phyloP scores from a whole-genome alignment of 164 flowering plant species.

The Vitis rupestris region DNA sequence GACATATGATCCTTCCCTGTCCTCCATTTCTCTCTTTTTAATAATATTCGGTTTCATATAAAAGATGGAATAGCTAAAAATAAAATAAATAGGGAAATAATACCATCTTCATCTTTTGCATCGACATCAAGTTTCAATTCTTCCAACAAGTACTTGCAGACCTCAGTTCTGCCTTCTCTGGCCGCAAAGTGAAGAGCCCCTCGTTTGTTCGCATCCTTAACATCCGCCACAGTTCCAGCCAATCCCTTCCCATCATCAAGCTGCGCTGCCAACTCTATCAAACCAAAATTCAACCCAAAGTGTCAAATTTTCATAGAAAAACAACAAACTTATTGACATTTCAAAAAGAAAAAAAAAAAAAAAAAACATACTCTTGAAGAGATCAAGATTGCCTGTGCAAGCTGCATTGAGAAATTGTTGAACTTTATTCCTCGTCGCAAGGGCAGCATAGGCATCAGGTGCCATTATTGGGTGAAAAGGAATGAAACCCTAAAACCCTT shows the following conservation, averaged over 20 bases:
- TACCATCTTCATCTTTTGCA: conserved; percentile 85
- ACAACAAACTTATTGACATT: not conserved
- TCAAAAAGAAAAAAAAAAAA: not conserved
- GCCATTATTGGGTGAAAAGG: conserved; percentile 19
- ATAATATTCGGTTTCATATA: not conserved
- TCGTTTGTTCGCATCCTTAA: conserved; percentile 91
- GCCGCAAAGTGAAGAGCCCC: conserved; percentile 98
- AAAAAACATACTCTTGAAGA: conserved; percentile 62
- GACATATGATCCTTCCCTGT: no score
- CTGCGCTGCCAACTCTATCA: conserved; percentile 53
- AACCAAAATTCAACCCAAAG: conserved; percentile 7
- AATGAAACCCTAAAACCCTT: no score
- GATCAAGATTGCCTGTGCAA: conserved; percentile 68
- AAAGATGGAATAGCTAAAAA: not conserved
- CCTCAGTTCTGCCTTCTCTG: conserved; percentile 83
- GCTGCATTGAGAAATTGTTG: conserved; percentile 84
- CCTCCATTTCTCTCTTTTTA: no score
- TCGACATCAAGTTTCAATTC: conserved; percentile 76
- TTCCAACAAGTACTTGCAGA: conserved; percentile 85
- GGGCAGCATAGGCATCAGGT: conserved; percentile 60
- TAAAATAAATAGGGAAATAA: not conserved
- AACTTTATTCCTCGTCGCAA: conserved; percentile 75
- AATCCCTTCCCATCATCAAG: conserved; percentile 77
- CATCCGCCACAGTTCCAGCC: conserved; percentile 59
- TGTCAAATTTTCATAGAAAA: not conserved